Evolutionary conservation across 1,284 basidiomycete species (phyloP).

Genomic region (Fomitopsis betulina): DNA sequence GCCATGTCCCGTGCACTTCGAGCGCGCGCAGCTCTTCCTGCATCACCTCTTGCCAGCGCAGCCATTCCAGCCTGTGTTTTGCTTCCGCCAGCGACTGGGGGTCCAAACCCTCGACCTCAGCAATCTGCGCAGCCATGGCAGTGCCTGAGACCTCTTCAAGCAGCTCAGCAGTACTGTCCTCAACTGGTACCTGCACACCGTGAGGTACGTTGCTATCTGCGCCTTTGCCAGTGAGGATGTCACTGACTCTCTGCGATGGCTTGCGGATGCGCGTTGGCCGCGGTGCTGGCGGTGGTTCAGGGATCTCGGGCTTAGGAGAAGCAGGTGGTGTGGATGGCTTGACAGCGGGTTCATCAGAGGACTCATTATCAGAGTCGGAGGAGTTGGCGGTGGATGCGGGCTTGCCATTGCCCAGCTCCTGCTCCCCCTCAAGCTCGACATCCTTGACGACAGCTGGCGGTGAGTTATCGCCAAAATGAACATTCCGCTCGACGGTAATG

Average conservation of each 20-base stretch:
- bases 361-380: too few species aligned
- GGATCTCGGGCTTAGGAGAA: not conserved
- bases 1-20: not conserved
- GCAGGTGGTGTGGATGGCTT: not conserved
- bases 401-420: too few species aligned
- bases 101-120: not conserved
- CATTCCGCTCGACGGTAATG: not conserved
- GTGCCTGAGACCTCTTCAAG: not conserved
- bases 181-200: not conserved
- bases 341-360: too few species aligned
- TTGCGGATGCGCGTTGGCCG: not conserved
- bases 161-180: not conserved
- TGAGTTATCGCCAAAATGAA: not conserved
- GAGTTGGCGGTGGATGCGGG: too few species aligned
- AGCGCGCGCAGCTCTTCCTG: not conserved
- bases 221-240: not conserved
- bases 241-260: not conserved
- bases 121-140: too few species aligned
- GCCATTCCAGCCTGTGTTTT: not conserved
- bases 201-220: not conserved
- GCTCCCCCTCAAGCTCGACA: constrained; percentile 1
- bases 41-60: not conserved
- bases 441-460: not conserved
- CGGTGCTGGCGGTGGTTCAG: not conserved
- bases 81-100: not conserved